Percentiles rank a stretch among this genome's conserved stretches.
Conservation (phyloP, 441 rosid species). For the Gossypium armourianum region DNA sequence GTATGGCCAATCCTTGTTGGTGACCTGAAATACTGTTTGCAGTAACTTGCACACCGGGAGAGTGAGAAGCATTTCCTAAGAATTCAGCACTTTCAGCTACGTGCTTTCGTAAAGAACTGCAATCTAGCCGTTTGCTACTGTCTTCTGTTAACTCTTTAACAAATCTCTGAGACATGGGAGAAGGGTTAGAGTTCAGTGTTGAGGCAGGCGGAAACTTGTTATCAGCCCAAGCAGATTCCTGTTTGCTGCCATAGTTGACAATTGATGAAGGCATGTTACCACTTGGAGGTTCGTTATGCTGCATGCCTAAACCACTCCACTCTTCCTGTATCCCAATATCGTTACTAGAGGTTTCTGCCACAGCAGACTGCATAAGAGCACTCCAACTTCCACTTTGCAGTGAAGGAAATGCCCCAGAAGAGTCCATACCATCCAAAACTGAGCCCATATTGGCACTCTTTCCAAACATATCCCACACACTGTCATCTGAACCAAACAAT, state of each 20-base stretch:
- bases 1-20: conserved; percentile 20
- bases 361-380: conserved; percentile 94
- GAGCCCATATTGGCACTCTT: conserved; percentile 34
- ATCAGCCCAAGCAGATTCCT: conserved; percentile 32
- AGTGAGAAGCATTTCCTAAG: conserved; percentile 30
- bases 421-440: conserved; percentile 37
- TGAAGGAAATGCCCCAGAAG: conserved; percentile 42
- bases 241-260: conserved; percentile 25
- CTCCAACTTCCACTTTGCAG: conserved; percentile 96
- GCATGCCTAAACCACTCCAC: conserved; percentile 41
- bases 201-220: conserved; percentile 25
- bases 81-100: conserved; percentile 31
- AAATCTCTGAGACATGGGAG: conserved; percentile 25
- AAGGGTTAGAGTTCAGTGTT: conserved; percentile 20
- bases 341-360: conserved; percentile 48
- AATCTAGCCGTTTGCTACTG: conserved; percentile 35
- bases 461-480: conserved; percentile 68
- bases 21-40: conserved; percentile 27
- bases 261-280: conserved; percentile 22
- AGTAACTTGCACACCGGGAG: conserved; percentile 29
- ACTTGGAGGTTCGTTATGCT: conserved; percentile 28
- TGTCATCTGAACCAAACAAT: conserved; percentile 77
- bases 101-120: conserved; percentile 34
- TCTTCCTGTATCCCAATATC: conserved; percentile 37
- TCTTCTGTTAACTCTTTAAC: conserved; percentile 29